Conservation (phyloP, 2,329 filamentous ascomycete genomes). For the Ophiosphaerella narmari region DNA sequence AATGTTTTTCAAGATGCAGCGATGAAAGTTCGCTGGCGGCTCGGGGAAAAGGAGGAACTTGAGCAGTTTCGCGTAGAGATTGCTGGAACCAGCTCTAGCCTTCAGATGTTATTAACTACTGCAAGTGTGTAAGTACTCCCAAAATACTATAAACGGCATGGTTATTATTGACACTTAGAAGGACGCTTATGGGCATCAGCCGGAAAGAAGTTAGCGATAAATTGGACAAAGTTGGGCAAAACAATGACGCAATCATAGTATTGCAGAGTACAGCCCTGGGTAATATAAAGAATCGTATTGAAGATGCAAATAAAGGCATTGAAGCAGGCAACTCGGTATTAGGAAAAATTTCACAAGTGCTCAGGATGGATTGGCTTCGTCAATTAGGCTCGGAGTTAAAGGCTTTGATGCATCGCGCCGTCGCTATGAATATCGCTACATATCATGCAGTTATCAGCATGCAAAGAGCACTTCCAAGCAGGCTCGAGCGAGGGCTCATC, state of each 20-base stretch:
- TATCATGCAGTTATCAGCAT: conserved; percentile 7
- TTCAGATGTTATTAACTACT: conserved; percentile 13
- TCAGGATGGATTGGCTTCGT: conserved; percentile 10
- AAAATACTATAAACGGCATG: neutral
- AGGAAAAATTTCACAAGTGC: conserved; percentile 2
- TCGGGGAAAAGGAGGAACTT: conserved; percentile 15
- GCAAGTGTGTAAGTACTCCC: conserved; percentile 9
- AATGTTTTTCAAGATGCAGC: conserved; percentile 2
- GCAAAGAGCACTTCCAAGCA: conserved; percentile 8
- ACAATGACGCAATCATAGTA: neutral
- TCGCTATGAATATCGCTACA: conserved; percentile 12
- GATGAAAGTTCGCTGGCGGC: conserved; percentile 12
- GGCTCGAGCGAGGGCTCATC: conserved; percentile 6
- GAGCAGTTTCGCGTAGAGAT: conserved; percentile 16
- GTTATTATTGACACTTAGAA: neutral
- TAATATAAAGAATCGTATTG: neutral
- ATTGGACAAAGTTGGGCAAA: neutral
- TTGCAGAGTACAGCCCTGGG: neutral
- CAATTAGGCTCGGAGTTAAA: conserved; percentile 13
- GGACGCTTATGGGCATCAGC: conserved; percentile 5
- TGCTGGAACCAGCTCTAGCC: conserved; percentile 3
- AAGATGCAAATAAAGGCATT: conserved; percentile 1
- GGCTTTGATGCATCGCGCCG: neutral
- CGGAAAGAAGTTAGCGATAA: conserved; percentile 4
- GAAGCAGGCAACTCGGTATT: neutral